phyloP scores from a whole-genome alignment of 192 early-diverging fungal species.

The Entomortierella beljakovae region DNA sequence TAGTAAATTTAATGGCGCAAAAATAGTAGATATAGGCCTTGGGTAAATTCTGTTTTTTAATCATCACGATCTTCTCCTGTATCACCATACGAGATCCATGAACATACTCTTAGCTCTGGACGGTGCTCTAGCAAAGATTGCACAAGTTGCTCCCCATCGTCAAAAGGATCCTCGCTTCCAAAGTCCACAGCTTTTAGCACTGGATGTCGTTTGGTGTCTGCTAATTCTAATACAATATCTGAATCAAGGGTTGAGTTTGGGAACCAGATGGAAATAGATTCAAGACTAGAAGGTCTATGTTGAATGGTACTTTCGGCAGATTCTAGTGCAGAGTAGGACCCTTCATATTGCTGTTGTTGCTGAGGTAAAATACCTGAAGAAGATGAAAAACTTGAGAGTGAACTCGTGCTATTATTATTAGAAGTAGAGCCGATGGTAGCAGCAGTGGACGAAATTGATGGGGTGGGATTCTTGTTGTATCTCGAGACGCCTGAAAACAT shows the following conservation, averaged over 20 bases:
- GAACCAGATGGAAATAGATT: conserved; percentile 37
- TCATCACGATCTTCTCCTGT: conserved; percentile 38
- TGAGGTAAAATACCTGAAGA: not conserved
- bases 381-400: conserved; percentile 12
- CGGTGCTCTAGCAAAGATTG: conserved; percentile 4
- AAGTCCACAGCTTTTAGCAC: conserved; percentile 29
- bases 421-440: conserved; percentile 15
- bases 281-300: conserved; percentile 16
- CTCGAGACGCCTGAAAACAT: conserved; percentile 9
- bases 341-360: not conserved
- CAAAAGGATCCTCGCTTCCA: conserved; percentile 47
- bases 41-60: too few relatives aligned
- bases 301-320: not conserved
- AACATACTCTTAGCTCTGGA: conserved; percentile 15
- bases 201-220: conserved; percentile 19
- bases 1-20: too few relatives aligned
- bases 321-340: not conserved
- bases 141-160: conserved; percentile 18
- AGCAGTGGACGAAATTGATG: conserved; percentile 22
- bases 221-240: conserved; percentile 22
- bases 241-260: conserved; percentile 41
- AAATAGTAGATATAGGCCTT: too few relatives aligned
- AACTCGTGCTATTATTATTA: not conserved
- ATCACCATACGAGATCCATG: conserved; percentile 34
- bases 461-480: conserved; percentile 7